Evolutionary conservation across 2,329 filamentous ascomycete genomes (phyloP).

Genomic region (Atkinsonella hypoxylon): DNA sequence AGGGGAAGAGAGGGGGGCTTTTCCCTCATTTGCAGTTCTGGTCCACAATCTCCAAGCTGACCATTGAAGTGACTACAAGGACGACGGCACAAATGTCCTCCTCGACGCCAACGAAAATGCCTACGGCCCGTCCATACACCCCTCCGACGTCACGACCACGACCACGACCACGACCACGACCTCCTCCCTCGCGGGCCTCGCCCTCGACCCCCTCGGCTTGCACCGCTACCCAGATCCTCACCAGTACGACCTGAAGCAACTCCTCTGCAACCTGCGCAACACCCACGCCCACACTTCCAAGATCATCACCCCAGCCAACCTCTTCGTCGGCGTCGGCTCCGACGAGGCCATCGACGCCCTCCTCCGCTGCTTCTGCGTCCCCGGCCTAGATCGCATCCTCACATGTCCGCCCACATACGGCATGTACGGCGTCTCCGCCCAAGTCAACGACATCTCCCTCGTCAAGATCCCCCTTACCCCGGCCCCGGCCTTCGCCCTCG

Average conservation of each 20-base stretch:
- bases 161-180: constrained; percentile 26
- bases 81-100: constrained; percentile 89
- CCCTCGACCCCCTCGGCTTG: constrained; percentile 70
- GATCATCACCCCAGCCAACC: constrained; percentile 62
- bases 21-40: too few species aligned
- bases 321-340: constrained; percentile 91
- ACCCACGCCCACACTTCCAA: constrained; percentile 68
- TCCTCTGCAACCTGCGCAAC: constrained; percentile 79
- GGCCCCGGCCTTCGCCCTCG: constrained; percentile 60
- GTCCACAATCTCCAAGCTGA: too few species aligned
- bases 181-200: constrained; percentile 33
- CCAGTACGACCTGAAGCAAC: constrained; percentile 74
- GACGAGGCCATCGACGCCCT: constrained; percentile 96
- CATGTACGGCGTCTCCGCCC: constrained; percentile 93
- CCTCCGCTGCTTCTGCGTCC: constrained; percentile 83
- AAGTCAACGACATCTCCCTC: constrained; percentile 82
- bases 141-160: constrained; percentile 31
- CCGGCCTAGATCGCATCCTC: constrained; percentile 78
- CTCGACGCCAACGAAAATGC: constrained; percentile 98
- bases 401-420: constrained; percentile 96
- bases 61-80: constrained; percentile 79
- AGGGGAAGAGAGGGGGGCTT: too few species aligned
- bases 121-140: constrained; percentile 66
- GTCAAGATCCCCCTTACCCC: constrained; percentile 74
- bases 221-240: constrained; percentile 96